Base-by-base conservation (phyloP, 2,329 filamentous ascomycete species). In the Zymoseptoria brevis region DNA sequence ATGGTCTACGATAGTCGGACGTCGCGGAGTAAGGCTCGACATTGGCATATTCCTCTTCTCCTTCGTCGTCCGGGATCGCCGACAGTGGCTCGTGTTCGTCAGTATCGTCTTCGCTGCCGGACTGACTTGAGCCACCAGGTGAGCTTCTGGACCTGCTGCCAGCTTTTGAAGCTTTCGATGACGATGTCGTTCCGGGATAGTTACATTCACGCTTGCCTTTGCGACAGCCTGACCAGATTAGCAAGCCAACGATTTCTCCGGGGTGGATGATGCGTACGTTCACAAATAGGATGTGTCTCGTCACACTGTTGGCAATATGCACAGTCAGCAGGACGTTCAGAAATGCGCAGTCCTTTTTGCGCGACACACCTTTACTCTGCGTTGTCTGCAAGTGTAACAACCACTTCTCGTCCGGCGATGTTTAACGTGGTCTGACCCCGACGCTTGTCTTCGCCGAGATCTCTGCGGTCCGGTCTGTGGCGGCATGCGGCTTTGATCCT, bases 351-450 rank as follows among this genome's bases (percentile, higher is more conserved):
- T 26, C 35, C 45, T 59, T 55, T 54, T 19, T 52, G 26, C 16
- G 19, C 19, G 45, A 8, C 66, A 62, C 70, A 83, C 82, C 79
- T 87, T 97, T 55, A 97, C 92, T 73, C 94, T 84, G 66, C 94
- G 84, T 68, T 87, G 87, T 60, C 94, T 84, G 75, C 94, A 99
- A 53, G 92, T 97, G 71, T 84, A 96, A 76, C 94, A 99, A 26
- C 94, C 94, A 64, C 91, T 96, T 67, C 94, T 83, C 50, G 94
- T 97, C 66, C 94, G 85, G 62, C 92, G 87, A 73, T 97, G 93
- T 75, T 97, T 97, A 66, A 95, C 88, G 69, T 88, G 87, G 62
- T 95, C 89, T n/a, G 66, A 61, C 13, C 70, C 67, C 41, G 61
- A 62, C 9, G 64, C 58, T 50, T 67, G 66, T 57, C 69, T 63